phyloP scores from a whole-genome alignment of 441 rosid species.

The Rhodomyrtus psidioides region DNA sequence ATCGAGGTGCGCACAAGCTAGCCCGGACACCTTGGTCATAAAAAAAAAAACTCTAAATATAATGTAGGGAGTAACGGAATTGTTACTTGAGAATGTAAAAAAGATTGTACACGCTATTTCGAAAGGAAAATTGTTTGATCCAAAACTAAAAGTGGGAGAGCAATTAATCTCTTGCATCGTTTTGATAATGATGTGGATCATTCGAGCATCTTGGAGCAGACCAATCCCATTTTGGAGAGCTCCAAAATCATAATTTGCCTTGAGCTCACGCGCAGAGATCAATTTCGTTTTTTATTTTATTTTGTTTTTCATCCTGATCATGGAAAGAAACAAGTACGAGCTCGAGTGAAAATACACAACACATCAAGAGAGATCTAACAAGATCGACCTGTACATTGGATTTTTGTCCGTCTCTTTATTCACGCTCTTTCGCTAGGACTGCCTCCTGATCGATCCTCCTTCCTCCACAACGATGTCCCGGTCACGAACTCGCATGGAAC shows the following conservation, averaged over 20 bases:
- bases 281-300: not conserved
- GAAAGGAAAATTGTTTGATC: not conserved
- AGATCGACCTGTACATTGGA: not conserved
- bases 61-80: not conserved
- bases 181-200: not conserved
- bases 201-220: not conserved
- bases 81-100: not conserved
- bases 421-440: not conserved
- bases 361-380: not conserved
- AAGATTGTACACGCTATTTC: not conserved
- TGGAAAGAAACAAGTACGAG: not conserved
- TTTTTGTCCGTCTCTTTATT: not conserved
- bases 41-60: too few relatives aligned
- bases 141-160: not conserved
- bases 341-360: not conserved
- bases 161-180: not conserved
- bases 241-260: not conserved
- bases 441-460: not conserved
- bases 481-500: not conserved
- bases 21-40: too few relatives aligned
- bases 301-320: not conserved
- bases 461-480: not conserved
- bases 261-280: not conserved
- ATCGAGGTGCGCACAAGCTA: too few relatives aligned
- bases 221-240: not conserved